These are phyloP conservation scores for Phytophthora gonapodyides DNA, from an alignment of 352 stramenopile genomes.

Conservation along the genomic window DNA sequence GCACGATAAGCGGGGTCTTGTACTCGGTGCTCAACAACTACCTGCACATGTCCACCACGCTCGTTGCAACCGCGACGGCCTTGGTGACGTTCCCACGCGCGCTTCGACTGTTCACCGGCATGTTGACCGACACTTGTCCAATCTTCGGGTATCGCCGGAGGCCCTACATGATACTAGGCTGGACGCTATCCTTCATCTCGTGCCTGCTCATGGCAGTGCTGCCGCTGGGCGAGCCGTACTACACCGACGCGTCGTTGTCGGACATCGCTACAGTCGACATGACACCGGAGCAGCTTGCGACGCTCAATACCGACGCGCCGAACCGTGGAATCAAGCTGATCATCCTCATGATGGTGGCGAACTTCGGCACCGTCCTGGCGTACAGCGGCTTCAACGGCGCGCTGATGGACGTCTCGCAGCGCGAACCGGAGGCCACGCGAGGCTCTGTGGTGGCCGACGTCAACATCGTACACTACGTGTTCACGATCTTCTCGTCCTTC, in stretches of 20 bases:
- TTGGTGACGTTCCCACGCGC: slow-evolving; percentile 50
- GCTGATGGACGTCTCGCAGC: slow-evolving; percentile 58
- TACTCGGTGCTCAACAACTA: slow-evolving; percentile 68
- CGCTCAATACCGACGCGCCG: slow-evolving; percentile 45
- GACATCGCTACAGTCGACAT: slow-evolving; percentile 34
- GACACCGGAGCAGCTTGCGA: slow-evolving; percentile 38
- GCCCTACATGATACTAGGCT: slow-evolving; percentile 84
- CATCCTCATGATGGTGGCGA: slow-evolving; percentile 71
- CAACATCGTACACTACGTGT: slow-evolving; percentile 40
- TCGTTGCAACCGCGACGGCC: slow-evolving; percentile 47
- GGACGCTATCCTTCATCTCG: slow-evolving; percentile 41
- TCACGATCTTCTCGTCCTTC: slow-evolving; percentile 43
- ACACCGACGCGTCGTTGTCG: slow-evolving; percentile 31
- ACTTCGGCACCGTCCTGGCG: slow-evolving; percentile 75
- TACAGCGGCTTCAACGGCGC: slow-evolving; percentile 71
- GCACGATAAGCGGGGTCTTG: slow-evolving; percentile 37
- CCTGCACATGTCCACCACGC: slow-evolving; percentile 53
- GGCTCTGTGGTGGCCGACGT: slow-evolving; percentile 46
- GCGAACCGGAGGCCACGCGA: slow-evolving; percentile 40
- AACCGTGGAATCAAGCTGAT: slow-evolving; percentile 53
- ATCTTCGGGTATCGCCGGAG: slow-evolving; percentile 78
- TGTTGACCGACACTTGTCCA: slow-evolving; percentile 73
- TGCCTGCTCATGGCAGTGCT: slow-evolving; percentile 50
- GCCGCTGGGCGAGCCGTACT: slow-evolving; percentile 53
- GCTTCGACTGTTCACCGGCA: slow-evolving; percentile 59